phyloP scores from a whole-genome alignment of 225 moss, liverwort and hornwort species.

The Antitrichia curtipendula region DNA sequence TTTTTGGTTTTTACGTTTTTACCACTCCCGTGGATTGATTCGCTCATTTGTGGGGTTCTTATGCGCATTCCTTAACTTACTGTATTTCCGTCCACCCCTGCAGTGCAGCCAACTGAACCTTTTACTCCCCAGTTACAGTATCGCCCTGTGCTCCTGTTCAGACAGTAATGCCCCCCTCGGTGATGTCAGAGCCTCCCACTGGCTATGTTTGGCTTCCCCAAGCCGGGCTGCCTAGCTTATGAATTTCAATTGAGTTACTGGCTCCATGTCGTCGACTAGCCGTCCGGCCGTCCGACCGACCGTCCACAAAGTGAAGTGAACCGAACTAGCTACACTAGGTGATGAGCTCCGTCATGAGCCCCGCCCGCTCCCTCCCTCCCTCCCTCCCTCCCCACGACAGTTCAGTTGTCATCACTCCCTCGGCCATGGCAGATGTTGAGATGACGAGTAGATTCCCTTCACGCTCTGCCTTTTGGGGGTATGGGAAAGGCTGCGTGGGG shows the following conservation, averaged over 20 bases:
- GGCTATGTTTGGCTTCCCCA: background rate
- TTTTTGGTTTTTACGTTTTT: too few species aligned
- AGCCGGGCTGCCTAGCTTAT: background rate
- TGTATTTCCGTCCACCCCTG: background rate
- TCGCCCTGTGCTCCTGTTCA: background rate
- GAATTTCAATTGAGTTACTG: background rate
- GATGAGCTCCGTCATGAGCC: background rate
- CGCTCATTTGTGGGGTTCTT: background rate
- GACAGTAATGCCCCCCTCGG: slow-evolving; percentile 1
- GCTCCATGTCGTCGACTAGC: background rate
- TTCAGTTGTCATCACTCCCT: background rate
- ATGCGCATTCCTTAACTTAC: background rate
- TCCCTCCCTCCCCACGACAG: background rate
- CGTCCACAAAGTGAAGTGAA: too few species aligned
- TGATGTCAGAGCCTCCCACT: background rate
- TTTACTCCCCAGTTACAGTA: background rate
- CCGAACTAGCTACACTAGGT: too few species aligned
- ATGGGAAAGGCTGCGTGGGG: background rate
- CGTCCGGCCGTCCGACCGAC: background rate
- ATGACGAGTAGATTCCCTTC: background rate
- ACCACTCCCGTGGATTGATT: background rate
- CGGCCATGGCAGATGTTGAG: background rate
- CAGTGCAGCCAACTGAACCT: background rate
- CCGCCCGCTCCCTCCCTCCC: too few species aligned
- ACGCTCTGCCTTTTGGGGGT: background rate